Evolutionary conservation across 192 early-diverging fungal genomes (phyloP).

Genomic region (Oehlia diaphana): DNA sequence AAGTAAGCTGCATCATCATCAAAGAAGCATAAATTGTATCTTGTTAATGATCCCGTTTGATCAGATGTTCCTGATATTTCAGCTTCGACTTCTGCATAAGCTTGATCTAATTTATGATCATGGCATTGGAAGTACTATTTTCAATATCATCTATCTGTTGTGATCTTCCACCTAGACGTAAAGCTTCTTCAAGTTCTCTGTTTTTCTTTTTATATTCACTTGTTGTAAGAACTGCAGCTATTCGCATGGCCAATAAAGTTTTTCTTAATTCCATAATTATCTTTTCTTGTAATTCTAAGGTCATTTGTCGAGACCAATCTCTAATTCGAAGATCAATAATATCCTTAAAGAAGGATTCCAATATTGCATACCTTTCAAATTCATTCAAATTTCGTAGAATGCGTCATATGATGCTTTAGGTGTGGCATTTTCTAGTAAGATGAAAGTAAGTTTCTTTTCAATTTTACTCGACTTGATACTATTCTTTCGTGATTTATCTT

Average conservation of each 20-base stretch:
- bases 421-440: slow-evolving; percentile 39
- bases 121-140: background rate
- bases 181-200: slow-evolving; percentile 41
- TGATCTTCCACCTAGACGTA: slow-evolving; percentile 19
- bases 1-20: no score
- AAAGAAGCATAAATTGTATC: no score
- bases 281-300: slow-evolving; percentile 49
- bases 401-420: slow-evolving; percentile 50
- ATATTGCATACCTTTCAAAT: slow-evolving; percentile 47
- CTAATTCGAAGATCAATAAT: slow-evolving; percentile 50
- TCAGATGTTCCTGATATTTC: background rate
- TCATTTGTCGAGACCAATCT: slow-evolving; percentile 47
- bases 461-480: slow-evolving; percentile 30
- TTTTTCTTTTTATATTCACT: slow-evolving; percentile 46
- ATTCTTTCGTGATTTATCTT: slow-evolving; percentile 21
- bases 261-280: slow-evolving; percentile 51
- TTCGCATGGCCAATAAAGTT: slow-evolving; percentile 58
- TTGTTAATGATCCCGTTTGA: background rate
- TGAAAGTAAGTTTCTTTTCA: slow-evolving; percentile 39
- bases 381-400: slow-evolving; percentile 52
- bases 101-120: slow-evolving; percentile 14
- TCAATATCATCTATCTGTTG: background rate
- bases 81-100: background rate
- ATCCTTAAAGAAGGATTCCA: slow-evolving; percentile 59
- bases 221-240: slow-evolving; percentile 40